phyloP scores from a whole-genome alignment of 106 monocot species.

The Apostasia ramifera region DNA sequence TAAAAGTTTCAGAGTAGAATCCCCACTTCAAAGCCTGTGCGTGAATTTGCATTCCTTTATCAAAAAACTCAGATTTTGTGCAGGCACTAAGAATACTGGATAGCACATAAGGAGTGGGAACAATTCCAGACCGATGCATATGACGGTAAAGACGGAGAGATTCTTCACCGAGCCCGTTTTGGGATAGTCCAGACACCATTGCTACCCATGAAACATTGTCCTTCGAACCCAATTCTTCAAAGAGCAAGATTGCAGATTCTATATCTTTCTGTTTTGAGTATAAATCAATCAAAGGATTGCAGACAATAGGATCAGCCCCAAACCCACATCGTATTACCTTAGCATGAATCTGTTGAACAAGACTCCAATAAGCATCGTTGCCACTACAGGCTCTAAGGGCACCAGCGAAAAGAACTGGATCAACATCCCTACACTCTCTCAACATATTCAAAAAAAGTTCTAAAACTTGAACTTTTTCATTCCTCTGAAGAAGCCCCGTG shows the following conservation, averaged over 20 bases:
- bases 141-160: slow-evolving; percentile 38
- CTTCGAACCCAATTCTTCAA: slow-evolving; percentile 39
- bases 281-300: slow-evolving; percentile 76
- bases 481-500: slow-evolving; percentile 20
- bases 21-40: slow-evolving; percentile 55
- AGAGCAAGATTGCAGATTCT: slow-evolving; percentile 38
- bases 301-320: slow-evolving; percentile 22
- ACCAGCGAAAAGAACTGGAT: slow-evolving; percentile 16
- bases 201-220: slow-evolving; percentile 79
- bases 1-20: slow-evolving; percentile 50
- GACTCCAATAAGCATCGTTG: slow-evolving; percentile 12
- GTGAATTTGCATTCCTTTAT: slow-evolving; percentile 52
- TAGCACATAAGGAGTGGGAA: slow-evolving; percentile 73
- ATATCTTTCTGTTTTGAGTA: slow-evolving; percentile 48
- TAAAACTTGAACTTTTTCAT: slow-evolving; percentile 14
- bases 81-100: slow-evolving; percentile 79
- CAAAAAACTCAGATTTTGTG: slow-evolving; percentile 37
- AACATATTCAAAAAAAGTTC: slow-evolving; percentile 25
- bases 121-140: slow-evolving; percentile 37
- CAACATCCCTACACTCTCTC: slow-evolving; percentile 16
- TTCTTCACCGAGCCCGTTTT: slow-evolving; percentile 57
- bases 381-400: slow-evolving; percentile 46
- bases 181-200: slow-evolving; percentile 73
- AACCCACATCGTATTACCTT: slow-evolving; percentile 38
- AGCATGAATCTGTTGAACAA: slow-evolving; percentile 58